Conservation (phyloP, 805 yeast genomes). For the Yarrowia yakushimensis region DNA sequence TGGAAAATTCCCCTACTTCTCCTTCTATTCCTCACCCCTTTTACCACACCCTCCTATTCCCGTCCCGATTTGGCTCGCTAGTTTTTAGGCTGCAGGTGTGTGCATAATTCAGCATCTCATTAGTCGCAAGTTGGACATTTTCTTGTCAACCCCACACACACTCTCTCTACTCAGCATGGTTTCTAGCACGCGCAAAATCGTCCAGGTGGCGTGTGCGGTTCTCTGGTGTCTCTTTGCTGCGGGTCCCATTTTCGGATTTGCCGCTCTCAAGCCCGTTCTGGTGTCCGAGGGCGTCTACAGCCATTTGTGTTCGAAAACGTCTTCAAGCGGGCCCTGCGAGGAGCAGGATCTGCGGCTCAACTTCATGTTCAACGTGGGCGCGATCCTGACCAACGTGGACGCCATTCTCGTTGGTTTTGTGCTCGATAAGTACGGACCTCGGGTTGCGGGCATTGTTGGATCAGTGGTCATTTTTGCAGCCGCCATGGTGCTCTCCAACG, state of each 20-base stretch:
- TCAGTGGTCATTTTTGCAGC: constrained; percentile 53
- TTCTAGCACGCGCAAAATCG: not conserved
- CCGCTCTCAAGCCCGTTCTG: constrained; percentile 84
- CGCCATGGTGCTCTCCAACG: constrained; percentile 46
- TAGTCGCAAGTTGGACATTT: not conserved
- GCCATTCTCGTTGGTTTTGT: constrained; percentile 81
- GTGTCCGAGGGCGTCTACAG: constrained; percentile 73
- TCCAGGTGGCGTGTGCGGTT: constrained; percentile 69
- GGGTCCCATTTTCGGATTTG: constrained; percentile 93
- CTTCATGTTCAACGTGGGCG: constrained; percentile 78
- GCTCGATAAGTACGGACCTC: constrained; percentile 77
- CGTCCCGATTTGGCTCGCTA: no score
- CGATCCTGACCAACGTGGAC: constrained; percentile 78
- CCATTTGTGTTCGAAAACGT: constrained; percentile 46
- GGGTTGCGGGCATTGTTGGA: constrained; percentile 73
- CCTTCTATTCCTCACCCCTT: no score
- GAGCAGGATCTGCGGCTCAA: constrained; percentile 83
- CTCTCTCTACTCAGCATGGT: not conserved
- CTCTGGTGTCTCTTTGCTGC: constrained; percentile 88
- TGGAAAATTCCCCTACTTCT: no score
- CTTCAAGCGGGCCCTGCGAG: constrained; percentile 47
- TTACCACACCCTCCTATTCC: no score
- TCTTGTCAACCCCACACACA: not conserved
- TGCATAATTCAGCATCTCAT: not conserved
- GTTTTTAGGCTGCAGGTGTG: not conserved